Evolutionary conservation across 805 yeast genomes (phyloP).

Genomic region (Ascoidea tarda): DNA sequence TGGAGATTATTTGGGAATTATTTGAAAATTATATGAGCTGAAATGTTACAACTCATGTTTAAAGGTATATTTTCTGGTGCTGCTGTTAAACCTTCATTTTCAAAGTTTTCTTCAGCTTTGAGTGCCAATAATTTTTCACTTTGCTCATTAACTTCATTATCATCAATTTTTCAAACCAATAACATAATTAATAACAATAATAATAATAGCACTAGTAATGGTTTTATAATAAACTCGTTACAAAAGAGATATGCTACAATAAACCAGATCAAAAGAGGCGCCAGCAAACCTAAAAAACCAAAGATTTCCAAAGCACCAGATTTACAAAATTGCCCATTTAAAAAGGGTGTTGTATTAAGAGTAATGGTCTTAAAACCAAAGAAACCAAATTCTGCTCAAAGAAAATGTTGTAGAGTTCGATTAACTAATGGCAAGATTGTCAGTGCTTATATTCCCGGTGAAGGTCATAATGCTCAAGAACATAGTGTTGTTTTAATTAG

Average conservation of each 20-base stretch:
- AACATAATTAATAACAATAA: too few relatives aligned
- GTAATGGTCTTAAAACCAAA: constrained; percentile 95
- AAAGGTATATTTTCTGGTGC: too few relatives aligned
- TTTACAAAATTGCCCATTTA: constrained; percentile 68
- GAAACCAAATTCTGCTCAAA: constrained; percentile 96
- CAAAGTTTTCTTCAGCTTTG: too few relatives aligned
- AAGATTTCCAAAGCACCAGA: constrained; percentile 61
- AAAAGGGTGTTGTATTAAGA: constrained; percentile 85
- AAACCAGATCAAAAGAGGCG: constrained; percentile 65
- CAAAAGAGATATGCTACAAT: constrained; percentile 39
- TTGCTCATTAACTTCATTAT: too few relatives aligned
- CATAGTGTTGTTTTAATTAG: constrained; percentile 92
- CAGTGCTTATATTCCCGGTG: constrained; percentile 94
- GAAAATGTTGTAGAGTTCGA: constrained; percentile 93
- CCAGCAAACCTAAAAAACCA: constrained; percentile 33
- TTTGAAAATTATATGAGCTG: too few relatives aligned
- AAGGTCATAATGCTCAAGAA: constrained; percentile 96
- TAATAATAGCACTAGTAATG: too few relatives aligned
- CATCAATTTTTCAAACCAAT: too few relatives aligned
- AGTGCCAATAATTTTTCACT: too few relatives aligned
- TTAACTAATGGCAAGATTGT: constrained; percentile 79
- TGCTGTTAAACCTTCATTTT: too few relatives aligned
- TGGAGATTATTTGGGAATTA: too few relatives aligned
- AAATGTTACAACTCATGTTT: too few relatives aligned
- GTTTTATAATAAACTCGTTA: neutral